Conservation (phyloP, 192 early-diverging fungal species). For the Rhizoclosmatium globosum region DNA sequence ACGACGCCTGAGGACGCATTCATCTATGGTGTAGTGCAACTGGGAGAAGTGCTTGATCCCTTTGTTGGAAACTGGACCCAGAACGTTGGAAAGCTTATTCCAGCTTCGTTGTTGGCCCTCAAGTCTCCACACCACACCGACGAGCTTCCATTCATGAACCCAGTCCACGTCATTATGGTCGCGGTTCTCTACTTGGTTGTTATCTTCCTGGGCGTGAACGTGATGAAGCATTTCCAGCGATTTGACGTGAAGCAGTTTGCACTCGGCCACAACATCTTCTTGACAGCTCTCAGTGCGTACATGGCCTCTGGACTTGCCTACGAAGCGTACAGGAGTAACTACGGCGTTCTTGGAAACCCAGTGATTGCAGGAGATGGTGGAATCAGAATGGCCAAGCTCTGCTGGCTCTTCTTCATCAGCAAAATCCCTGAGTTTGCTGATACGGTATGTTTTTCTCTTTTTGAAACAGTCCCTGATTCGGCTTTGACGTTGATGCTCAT, state of each 20-base stretch:
- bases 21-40: too few relatives aligned
- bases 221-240: conserved; percentile 58
- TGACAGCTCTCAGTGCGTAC: conserved; percentile 64
- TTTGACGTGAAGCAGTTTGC: conserved; percentile 59
- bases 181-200: conserved; percentile 53
- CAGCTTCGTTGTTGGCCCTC: background rate
- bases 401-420: conserved; percentile 73
- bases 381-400: conserved; percentile 65
- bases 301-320: conserved; percentile 60
- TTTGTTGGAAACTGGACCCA: too few relatives aligned
- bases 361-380: background rate
- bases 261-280: conserved; percentile 62
- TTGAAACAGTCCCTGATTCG: background rate
- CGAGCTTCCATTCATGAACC: conserved; percentile 69
- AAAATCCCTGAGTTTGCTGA: conserved; percentile 72
- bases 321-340: background rate
- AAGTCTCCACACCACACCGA: conserved; percentile 27
- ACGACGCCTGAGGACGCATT: too few relatives aligned
- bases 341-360: background rate
- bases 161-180: conserved; percentile 65
- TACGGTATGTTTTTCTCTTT: conserved; percentile 44
- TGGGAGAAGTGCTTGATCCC: too few relatives aligned
- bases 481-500: conserved; percentile 6
- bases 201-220: conserved; percentile 56
- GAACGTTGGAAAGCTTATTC: background rate